These are phyloP conservation scores for Colletotrichum musae DNA, from an alignment of 2,329 filamentous ascomycete genomes.

Conservation along the genomic window DNA sequence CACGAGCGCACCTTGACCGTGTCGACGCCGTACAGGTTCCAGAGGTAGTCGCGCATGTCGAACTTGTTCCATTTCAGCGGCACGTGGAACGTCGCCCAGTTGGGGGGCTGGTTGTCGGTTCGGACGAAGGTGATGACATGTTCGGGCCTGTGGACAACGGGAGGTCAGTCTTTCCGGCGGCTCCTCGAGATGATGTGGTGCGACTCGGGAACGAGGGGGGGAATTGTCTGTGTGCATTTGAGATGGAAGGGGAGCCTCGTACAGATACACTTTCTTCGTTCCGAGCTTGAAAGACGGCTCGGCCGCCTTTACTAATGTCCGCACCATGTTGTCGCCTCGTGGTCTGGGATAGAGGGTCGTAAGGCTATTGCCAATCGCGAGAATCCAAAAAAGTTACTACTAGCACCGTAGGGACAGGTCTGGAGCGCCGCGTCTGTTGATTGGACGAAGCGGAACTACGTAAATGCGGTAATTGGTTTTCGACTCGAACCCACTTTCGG, in stretches of 20 bases:
- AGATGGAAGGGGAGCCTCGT: constrained; percentile 43
- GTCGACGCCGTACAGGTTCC: constrained; percentile 85
- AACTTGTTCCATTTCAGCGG: constrained; percentile 96
- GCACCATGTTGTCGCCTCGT: constrained; percentile 53
- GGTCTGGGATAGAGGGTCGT: constrained; percentile 15
- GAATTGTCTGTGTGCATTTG: constrained; percentile 1
- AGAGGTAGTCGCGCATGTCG: constrained; percentile 95
- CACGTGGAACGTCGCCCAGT: constrained; percentile 90
- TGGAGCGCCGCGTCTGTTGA: constrained; percentile 19
- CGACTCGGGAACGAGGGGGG: neutral
- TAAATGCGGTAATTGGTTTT: constrained; percentile 27
- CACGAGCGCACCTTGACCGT: constrained; percentile 82
- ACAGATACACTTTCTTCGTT: constrained; percentile 71
- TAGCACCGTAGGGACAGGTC: neutral
- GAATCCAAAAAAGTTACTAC: constrained; percentile 37
- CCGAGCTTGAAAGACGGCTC: constrained; percentile 64
- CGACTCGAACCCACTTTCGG: neutral
- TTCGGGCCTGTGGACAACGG: constrained; percentile 73
- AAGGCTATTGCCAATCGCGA: constrained; percentile 13
- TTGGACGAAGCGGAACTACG: constrained; percentile 32
- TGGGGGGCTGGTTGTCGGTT: constrained; percentile 79
- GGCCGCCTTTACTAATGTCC: constrained; percentile 53
- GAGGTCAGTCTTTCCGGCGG: constrained; percentile 4
- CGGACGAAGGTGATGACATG: constrained; percentile 85
- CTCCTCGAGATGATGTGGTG: neutral